phyloP scores from a whole-genome alignment of 2,329 filamentous ascomycete species.

The Botryotinia narcissicola region DNA sequence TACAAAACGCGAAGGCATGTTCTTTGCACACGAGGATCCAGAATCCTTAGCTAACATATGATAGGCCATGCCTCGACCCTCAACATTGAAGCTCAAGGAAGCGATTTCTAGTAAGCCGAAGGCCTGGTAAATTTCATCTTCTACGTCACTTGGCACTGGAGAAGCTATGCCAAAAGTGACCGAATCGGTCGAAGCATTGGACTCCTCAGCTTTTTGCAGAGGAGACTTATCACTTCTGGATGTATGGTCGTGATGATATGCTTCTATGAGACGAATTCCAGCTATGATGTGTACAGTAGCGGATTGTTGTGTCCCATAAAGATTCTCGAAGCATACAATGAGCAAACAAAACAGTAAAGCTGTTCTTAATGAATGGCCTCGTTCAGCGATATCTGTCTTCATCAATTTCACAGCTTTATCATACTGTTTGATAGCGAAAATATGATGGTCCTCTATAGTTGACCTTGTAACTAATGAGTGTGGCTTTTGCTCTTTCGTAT shows the following conservation, averaged over 20 bases:
- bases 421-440: not conserved
- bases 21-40: not conserved
- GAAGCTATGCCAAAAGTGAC: constrained; percentile 9
- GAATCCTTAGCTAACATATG: constrained; percentile 12
- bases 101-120: constrained; percentile 5
- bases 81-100: not conserved
- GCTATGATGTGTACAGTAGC: not conserved
- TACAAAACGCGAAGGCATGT: constrained; percentile 2
- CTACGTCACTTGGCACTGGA: constrained; percentile 4
- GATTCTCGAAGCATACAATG: constrained; percentile 1
- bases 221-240: not conserved
- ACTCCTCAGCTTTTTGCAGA: not conserved
- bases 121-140: constrained; percentile 5
- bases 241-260: not conserved
- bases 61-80: not conserved
- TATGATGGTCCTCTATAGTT: not conserved
- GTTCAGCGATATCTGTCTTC: not conserved
- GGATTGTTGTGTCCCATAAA: not conserved
- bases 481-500: not conserved
- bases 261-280: not conserved
- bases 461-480: not conserved
- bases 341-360: constrained; percentile 7
- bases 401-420: not conserved
- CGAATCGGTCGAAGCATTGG: not conserved
- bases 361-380: not conserved